These are phyloP conservation scores for Corinectria fuckeliana DNA, from an alignment of 2,329 filamentous ascomycete genomes.

Conservation along the genomic window DNA sequence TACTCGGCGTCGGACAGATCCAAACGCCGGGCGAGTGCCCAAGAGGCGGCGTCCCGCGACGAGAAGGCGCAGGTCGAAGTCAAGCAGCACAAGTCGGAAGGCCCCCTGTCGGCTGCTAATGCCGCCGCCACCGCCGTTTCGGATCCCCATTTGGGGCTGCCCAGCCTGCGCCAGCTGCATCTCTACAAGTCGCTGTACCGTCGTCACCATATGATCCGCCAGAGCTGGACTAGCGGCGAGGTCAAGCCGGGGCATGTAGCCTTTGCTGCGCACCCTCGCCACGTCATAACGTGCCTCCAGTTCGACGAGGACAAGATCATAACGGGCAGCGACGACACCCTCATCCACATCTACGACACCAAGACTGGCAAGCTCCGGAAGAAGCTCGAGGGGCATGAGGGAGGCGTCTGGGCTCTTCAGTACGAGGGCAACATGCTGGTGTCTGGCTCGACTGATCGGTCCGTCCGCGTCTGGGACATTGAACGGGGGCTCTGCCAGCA, in stretches of 20 bases:
- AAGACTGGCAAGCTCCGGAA: slow-evolving; percentile 87
- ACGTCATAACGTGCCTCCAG: slow-evolving; percentile 96
- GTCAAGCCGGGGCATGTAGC: slow-evolving; percentile 90
- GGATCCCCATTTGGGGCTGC: slow-evolving; percentile 79
- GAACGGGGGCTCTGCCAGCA: slow-evolving; percentile 91
- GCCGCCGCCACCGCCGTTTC: slow-evolving; percentile 84
- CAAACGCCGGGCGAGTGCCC: slow-evolving; percentile 59
- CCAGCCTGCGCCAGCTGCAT: slow-evolving; percentile 82
- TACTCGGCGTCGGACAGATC: slow-evolving; percentile 55
- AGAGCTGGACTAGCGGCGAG: slow-evolving; percentile 88
- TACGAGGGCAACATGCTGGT: slow-evolving; percentile 96
- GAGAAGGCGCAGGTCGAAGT: slow-evolving; percentile 49
- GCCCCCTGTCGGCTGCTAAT: slow-evolving; percentile 84
- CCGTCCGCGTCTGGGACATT: slow-evolving; percentile 99
- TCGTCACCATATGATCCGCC: slow-evolving; percentile 86
- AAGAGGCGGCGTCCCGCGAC: slow-evolving; percentile 53
- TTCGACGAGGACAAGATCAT: slow-evolving; percentile 98
- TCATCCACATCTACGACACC: slow-evolving; percentile 98
- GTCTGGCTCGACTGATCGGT: slow-evolving; percentile 93
- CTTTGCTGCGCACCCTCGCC: slow-evolving; percentile 93
- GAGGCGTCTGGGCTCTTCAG: slow-evolving; percentile 95
- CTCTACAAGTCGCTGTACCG: slow-evolving; percentile 97
- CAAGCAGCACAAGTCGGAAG: slow-evolving; percentile 70
- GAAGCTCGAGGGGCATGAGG: slow-evolving; percentile 90
- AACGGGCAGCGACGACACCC: slow-evolving; percentile 95